phyloP scores from a whole-genome alignment of 192 early-diverging fungal species.

The Coemansia sp. region DNA sequence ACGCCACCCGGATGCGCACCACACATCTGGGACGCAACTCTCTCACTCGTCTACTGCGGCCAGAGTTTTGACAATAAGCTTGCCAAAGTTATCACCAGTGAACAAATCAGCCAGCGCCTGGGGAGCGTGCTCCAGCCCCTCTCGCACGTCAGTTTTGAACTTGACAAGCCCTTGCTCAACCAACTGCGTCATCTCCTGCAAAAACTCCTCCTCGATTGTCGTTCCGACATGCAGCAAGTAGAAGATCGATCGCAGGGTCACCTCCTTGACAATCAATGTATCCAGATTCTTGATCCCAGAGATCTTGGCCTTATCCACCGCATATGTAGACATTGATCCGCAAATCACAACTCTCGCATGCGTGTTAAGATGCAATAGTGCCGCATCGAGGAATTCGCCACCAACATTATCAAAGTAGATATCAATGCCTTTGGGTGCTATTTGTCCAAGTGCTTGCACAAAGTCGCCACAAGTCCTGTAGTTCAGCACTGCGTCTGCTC shows the following conservation, averaged over 20 bases:
- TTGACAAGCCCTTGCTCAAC: conserved; percentile 62
- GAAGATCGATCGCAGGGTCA: conserved; percentile 70
- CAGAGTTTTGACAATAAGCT: conserved; percentile 56
- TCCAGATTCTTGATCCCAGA: conserved; percentile 5
- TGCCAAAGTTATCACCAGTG: conserved; percentile 70
- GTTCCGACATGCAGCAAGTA: conserved; percentile 55
- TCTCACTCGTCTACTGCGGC: not conserved
- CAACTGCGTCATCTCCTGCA: conserved; percentile 58
- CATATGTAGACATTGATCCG: conserved; percentile 78
- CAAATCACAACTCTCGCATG: conserved; percentile 68
- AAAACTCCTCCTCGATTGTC: conserved; percentile 53
- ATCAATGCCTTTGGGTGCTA: conserved; percentile 77
- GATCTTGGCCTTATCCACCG: conserved; percentile 23
- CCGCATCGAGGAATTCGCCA: conserved; percentile 73
- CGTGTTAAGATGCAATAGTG: conserved; percentile 59
- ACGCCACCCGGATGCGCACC: not conserved
- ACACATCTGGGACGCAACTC: not conserved
- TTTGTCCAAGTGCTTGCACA: conserved; percentile 54
- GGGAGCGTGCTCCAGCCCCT: conserved; percentile 69
- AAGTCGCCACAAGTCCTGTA: conserved; percentile 72
- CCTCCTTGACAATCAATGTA: conserved; percentile 56
- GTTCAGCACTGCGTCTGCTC: conserved; percentile 85
- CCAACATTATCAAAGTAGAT: conserved; percentile 84
- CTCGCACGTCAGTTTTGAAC: conserved; percentile 58
- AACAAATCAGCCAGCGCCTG: conserved; percentile 65